phyloP scores from a whole-genome alignment of 495 filamentous ascomycete genomes.

The Xylaria nigripes region DNA sequence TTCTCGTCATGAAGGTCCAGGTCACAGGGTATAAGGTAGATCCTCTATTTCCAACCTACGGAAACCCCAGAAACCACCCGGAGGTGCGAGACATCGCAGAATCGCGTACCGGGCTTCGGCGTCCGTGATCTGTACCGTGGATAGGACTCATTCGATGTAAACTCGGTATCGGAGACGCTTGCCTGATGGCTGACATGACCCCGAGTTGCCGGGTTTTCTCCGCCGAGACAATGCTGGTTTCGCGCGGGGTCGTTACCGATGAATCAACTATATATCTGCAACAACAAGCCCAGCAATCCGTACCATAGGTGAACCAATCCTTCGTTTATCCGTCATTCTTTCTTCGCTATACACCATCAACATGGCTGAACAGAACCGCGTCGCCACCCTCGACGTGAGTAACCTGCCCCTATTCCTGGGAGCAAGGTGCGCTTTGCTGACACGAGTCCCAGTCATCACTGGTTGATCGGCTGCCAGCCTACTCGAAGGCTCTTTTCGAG shows the following conservation, averaged over 20 bases:
- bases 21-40: no score
- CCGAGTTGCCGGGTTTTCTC: conserved; percentile 29
- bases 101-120: not conserved
- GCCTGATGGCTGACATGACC: not conserved
- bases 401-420: not conserved
- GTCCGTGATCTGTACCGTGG: not conserved
- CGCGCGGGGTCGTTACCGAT: conserved; percentile 18
- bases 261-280: not conserved
- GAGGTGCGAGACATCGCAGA: not conserved
- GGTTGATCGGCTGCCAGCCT: conserved; percentile 50
- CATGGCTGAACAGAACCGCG: conserved; percentile 25
- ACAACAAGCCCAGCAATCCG: not conserved
- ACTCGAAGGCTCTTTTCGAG: conserved; percentile 68
- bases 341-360: conserved; percentile 4
- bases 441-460: conserved; percentile 22
- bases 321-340: no score
- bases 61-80: no score
- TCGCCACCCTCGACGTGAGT: conserved; percentile 33
- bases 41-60: no score
- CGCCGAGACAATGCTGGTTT: conserved; percentile 4
- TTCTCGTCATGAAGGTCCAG: no score
- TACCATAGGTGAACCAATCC: no score
- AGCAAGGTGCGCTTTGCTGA: conserved; percentile 3
- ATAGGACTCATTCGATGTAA: not conserved
- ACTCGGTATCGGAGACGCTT: no score